Base-by-base conservation (phyloP, 805 yeast species). In the Cyberlindnera samutprakarnensis region DNA sequence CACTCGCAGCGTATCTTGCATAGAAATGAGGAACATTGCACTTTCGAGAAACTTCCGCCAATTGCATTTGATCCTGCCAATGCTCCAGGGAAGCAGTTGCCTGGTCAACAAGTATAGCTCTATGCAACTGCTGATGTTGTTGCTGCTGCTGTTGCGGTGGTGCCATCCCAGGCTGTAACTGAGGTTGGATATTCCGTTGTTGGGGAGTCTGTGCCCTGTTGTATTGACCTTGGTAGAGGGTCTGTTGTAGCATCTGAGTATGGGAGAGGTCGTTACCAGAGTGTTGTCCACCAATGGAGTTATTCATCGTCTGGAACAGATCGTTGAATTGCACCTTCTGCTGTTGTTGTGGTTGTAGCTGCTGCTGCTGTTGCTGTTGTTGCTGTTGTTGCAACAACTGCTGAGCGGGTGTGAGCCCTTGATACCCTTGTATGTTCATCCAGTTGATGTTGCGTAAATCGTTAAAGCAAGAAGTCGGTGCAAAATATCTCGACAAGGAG, bases 61-160 rank as follows among this genome's bases (percentile, higher is more conserved):
- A 65, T 51, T 78, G 86, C 28, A 65, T 59, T 58, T 85, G 95
- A 52, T 82, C 88, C 54, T 77, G 81, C 95, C 94, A 85, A 46
- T 70, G 68, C 7, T 65, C 45, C 4, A 78, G 61, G 27, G 41
- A 55, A 39, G 53, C 50, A 35, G 49, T 46, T 18, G 49, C 23
- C 29, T 49, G 51, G 41, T 64, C 77, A 37, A 57, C 56, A 6
- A 33, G 42, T 11, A 52, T 43, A 4, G 56, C 28, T 17, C 44
- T 47, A 9, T 39, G 43, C 6, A 40, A 13, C 4, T 17, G 22
- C 23, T 36, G 41, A 18, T 42, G 49, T 24, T 39, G 45, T 18
- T 47, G 61, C 27, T 51, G 59, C 18, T 35, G 54, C 20, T 42
- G 58, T 27, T 51, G 58, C 14, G 42, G 54, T 29, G 49, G 64